Evolutionary conservation across 2,329 filamentous ascomycete species (phyloP).

Genomic region (Teratosphaeria pseudoeucalypti): DNA sequence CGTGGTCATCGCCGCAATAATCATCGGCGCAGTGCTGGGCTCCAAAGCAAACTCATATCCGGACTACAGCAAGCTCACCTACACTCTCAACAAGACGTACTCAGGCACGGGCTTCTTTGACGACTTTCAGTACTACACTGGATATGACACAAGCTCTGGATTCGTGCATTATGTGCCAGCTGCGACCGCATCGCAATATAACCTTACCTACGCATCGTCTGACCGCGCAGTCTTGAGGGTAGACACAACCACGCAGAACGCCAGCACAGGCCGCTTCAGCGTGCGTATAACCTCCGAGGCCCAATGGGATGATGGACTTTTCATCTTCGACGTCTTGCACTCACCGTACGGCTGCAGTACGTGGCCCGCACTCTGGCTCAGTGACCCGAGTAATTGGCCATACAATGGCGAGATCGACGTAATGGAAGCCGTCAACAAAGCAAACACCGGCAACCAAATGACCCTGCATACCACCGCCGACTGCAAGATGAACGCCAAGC

Average conservation of each 20-base stretch:
- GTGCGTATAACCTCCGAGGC: conserved; percentile 28
- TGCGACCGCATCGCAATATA: conserved; percentile 15
- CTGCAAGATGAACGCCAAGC: conserved; percentile 23
- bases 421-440: conserved; percentile 25
- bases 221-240: conserved; percentile 18
- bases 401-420: conserved; percentile 23
- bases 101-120: conserved; percentile 39
- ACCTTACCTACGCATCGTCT: conserved; percentile 21
- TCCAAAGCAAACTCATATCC: conserved; percentile 15
- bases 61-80: conserved; percentile 18
- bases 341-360: conserved; percentile 27
- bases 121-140: conserved; percentile 40
- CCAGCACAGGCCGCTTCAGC: conserved; percentile 21
- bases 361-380: conserved; percentile 31
- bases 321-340: conserved; percentile 27
- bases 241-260: conserved; percentile 18
- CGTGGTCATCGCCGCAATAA: conserved; percentile 14
- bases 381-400: conserved; percentile 35
- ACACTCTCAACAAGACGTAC: conserved; percentile 23
- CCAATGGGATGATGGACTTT: conserved; percentile 27
- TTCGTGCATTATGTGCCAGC: conserved; percentile 38
- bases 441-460: conserved; percentile 8
- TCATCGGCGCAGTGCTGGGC: conserved; percentile 20
- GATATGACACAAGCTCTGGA: conserved; percentile 39
- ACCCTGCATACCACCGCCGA: conserved; percentile 21